These are phyloP conservation scores for Curvularia hawaiiensis DNA, from an alignment of 2,329 filamentous ascomycete genomes.

Conservation along the genomic window DNA sequence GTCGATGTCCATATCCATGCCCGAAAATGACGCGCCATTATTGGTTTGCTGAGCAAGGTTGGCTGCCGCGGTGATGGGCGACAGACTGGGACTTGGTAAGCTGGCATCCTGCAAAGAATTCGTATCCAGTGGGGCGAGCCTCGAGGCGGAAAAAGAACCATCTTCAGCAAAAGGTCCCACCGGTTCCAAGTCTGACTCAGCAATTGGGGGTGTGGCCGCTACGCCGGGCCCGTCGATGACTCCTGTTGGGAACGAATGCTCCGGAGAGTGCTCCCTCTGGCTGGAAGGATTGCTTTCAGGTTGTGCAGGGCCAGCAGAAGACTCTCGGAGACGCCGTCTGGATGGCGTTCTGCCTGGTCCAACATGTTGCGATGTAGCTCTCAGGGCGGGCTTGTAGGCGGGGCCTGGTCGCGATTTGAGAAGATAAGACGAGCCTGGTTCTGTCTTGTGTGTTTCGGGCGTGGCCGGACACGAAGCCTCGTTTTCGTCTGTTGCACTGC, in stretches of 20 bases:
- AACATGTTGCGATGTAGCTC: conserved; percentile 26
- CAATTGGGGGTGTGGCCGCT: conserved; percentile 77
- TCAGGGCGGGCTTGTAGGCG: conserved; percentile 24
- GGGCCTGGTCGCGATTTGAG: conserved; percentile 26
- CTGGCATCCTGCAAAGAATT: conserved; percentile 84
- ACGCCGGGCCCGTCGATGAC: conserved; percentile 53
- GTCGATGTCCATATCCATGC: conserved; percentile 37
- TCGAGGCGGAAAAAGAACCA: conserved; percentile 23
- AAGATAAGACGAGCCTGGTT: conserved; percentile 28
- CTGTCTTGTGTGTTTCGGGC: conserved; percentile 45
- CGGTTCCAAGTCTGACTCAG: conserved; percentile 72
- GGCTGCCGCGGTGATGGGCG: conserved; percentile 84
- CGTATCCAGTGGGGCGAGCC: conserved; percentile 65
- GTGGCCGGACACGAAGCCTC: conserved; percentile 45
- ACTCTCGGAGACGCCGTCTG: conserved; percentile 35
- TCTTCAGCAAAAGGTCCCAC: conserved; percentile 51
- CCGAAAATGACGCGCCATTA: conserved; percentile 31
- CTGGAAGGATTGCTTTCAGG: conserved; percentile 18
- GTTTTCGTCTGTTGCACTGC: conserved; percentile 41
- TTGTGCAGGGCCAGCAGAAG: conserved; percentile 31
- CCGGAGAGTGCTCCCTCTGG: conserved; percentile 22
- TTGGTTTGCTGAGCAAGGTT: conserved; percentile 52
- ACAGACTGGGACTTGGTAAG: conserved; percentile 91
- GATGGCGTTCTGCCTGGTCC: conserved; percentile 20
- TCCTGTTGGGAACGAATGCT: conserved; percentile 32